Base-by-base conservation (phyloP, 768 basidiomycete species). In the Infundibulicybe gibba region DNA sequence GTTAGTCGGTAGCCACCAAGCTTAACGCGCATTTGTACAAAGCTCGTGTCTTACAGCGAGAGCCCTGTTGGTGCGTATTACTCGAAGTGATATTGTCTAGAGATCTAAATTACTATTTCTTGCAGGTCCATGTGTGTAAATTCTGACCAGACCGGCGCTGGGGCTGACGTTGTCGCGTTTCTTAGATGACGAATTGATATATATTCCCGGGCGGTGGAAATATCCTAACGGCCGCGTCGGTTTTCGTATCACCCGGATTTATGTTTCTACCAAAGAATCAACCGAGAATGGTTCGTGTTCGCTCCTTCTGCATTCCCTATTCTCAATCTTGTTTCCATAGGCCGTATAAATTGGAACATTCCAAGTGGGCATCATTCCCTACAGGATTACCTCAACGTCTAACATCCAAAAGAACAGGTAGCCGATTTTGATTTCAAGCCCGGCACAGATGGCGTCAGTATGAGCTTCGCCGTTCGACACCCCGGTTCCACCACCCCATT, bases 291-390 rank as follows among this genome's bases (percentile, higher is more conserved):
- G 67, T 64, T 48, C 30, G 54, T 21, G 11, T 6, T 14, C 6
- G 12, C 14, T 20, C 17, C 5, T 15, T 16, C 32, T 12, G 15
- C 16, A 45, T 25, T 13, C 17, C 25, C 25, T 8, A 25, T 25
- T 25, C 25, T 25, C 25, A 25, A 13, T 20, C 15, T 15, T 19
- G 3, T 32, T 45, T 15, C 13, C 32, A 13, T 43, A 66, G 65
- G 65, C 14, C 63, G 66, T 15, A 58, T 56, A 31, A 66, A 66
- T 45, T 65, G 64, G 67, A 66, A 67, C 43, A 64, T 64, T 13
- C 63, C 66, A 0, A 68, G 67, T 68, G 11, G 41, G 61, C 40
- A 14, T 35, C 30, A 32, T 32, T 40, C 19, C 14, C 32, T 41
- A 12, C 3, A 14, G 3, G 17, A 11, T 13, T n/a, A 32, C 31